Evolutionary conservation across 2,329 filamentous ascomycete genomes (phyloP), one percentile per base, ranked within the genome.

Genomic region (Achaetomium macrosporum): DNA sequence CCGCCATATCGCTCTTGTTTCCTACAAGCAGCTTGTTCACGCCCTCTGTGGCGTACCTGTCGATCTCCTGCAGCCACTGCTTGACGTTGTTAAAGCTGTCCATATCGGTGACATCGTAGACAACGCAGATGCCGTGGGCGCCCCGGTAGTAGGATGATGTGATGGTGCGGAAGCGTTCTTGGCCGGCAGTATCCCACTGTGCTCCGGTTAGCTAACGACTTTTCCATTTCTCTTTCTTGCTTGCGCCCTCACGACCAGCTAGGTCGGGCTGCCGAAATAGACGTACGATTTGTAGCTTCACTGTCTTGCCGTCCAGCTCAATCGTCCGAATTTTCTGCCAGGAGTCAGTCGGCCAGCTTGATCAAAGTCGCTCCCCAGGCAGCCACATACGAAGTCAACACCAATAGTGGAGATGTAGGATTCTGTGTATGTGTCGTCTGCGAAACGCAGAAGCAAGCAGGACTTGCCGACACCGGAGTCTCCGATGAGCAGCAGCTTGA

Each of bases 31-130:
- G 82, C 83, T 99, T 99, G 84, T 99, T 99, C 69, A 99, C 93
- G 62, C 93, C 93, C 76, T 99, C 93, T 63, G 93, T 99, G 65
- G 93, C 93, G 69, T 99, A 97, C 72, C 93, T 86, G 78, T 99
- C 93, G 66, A 99, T 99, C 78, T 99, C 93, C 75, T 99, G 93
- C 58, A 99, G 84, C 93, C 93, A 99, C 81, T 99, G 93, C 88
- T 99, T 97, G 67, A 99, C 93, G 78, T 97, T 99, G 85, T 99
- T 97, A 89, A 99, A 99, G 30, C 90, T 96, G 73, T 97, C 93
- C 92, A 97, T 96, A 73, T 99, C 93, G 64, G 93, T 99, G 69
- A 99, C 93, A 85, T 99, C 93, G 82, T 97, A 99, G 71, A 99
- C 93, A 64, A 99, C 92, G 76, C 93, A 99, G 76, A 99, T 99